phyloP scores from a whole-genome alignment of 441 rosid genomes.

The Erodium trifolium region DNA sequence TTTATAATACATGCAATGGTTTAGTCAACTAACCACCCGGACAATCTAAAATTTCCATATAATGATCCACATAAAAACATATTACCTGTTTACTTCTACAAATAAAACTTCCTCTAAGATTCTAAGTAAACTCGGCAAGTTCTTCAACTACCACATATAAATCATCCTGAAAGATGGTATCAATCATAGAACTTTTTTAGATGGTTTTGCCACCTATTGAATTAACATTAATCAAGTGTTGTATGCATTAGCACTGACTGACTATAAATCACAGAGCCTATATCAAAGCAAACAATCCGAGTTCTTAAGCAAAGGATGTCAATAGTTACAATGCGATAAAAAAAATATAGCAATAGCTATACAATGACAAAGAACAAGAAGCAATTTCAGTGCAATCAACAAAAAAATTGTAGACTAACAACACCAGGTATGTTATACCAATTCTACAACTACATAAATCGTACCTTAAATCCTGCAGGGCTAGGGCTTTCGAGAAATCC shows the following conservation, averaged over 20 bases:
- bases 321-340: not conserved
- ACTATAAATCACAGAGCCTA: not conserved
- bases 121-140: not conserved
- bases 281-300: not conserved
- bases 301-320: not conserved
- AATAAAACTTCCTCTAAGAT: not conserved
- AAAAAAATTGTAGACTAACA: not conserved
- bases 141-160: not conserved
- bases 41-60: not conserved
- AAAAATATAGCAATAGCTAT: conserved; percentile 3
- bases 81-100: not conserved
- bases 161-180: not conserved
- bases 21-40: conserved; percentile 6
- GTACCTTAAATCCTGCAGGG: conserved; percentile 93
- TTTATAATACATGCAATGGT: not conserved
- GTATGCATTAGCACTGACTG: not conserved
- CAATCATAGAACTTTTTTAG: not conserved
- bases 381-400: conserved; percentile 6
- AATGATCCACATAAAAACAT: conserved; percentile 7
- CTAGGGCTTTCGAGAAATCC: conserved; percentile 94
- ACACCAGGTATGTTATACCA: not conserved
- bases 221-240: not conserved
- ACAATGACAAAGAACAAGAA: not conserved
- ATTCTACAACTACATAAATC: conserved; percentile 10
- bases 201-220: not conserved